Evolutionary conservation across 495 filamentous ascomycete species (phyloP).

Genomic region (Lepidopterella palustris): DNA sequence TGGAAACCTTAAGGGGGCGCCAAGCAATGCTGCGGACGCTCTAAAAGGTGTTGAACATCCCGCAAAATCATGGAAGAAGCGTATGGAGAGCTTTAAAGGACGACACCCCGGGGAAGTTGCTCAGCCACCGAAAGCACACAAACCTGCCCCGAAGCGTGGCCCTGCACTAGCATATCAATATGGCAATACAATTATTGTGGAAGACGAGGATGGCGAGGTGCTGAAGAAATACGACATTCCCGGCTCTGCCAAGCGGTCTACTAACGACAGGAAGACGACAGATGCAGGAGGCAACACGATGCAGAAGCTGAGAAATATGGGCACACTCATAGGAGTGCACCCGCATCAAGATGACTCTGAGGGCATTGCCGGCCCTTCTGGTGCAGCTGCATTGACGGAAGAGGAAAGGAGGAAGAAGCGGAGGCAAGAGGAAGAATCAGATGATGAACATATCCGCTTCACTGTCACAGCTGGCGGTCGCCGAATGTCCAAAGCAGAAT

Average conservation of each 20-base stretch:
- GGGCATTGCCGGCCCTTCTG: conserved; percentile 20
- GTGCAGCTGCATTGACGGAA: not conserved
- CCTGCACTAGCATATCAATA: conserved; percentile 92
- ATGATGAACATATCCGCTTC: conserved; percentile 81
- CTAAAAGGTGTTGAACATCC: conserved; percentile 22
- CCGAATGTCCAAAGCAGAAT: conserved; percentile 84
- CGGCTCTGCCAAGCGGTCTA: conserved; percentile 32
- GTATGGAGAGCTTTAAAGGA: conserved; percentile 25
- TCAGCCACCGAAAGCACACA: conserved; percentile 17
- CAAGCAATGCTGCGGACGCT: conserved; percentile 12
- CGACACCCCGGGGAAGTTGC: conserved; percentile 5
- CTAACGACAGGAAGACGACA: conserved; percentile 22
- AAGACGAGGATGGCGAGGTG: conserved; percentile 95
- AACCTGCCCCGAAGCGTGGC: conserved; percentile 32
- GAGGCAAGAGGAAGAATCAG: conserved; percentile 44
- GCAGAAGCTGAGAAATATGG: conserved; percentile 51
- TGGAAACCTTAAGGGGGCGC: conserved; percentile 16
- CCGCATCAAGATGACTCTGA: conserved; percentile 24
- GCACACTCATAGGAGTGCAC: conserved; percentile 51
- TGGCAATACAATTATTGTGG: conserved; percentile 94
- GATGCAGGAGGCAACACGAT: conserved; percentile 38
- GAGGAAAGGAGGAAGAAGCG: conserved; percentile 16
- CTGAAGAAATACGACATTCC: conserved; percentile 94
- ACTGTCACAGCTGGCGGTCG: conserved; percentile 70
- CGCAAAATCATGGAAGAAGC: conserved; percentile 9